phyloP scores from a whole-genome alignment of 2,329 filamentous ascomycete genomes.

The Botryotinia narcissicola region DNA sequence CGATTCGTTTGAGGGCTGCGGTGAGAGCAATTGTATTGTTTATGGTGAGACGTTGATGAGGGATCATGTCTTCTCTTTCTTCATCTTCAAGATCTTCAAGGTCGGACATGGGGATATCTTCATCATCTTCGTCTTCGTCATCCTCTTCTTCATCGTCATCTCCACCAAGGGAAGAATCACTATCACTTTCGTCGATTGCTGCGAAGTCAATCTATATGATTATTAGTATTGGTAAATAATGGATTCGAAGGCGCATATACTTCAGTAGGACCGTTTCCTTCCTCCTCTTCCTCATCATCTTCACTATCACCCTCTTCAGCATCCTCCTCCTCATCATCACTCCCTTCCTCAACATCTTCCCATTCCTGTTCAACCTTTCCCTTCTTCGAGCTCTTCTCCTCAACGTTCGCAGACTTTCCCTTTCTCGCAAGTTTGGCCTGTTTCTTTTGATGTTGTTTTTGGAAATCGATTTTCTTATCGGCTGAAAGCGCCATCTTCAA shows the following conservation, averaged over 20 bases:
- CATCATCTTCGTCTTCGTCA: slow-evolving; percentile 69
- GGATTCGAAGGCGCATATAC: slow-evolving; percentile 23
- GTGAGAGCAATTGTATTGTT: slow-evolving; percentile 91
- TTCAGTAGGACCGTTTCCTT: slow-evolving; percentile 26
- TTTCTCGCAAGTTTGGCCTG: slow-evolving; percentile 44
- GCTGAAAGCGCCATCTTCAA: slow-evolving; percentile 54
- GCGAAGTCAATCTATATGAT: slow-evolving; percentile 48
- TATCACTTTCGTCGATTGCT: slow-evolving; percentile 59
- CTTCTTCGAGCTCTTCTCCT: slow-evolving; percentile 43
- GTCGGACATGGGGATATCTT: slow-evolving; percentile 87
- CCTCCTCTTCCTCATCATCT: slow-evolving; percentile 38
- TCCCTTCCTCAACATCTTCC: slow-evolving; percentile 43
- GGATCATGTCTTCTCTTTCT: slow-evolving; percentile 81
- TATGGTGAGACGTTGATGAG: slow-evolving; percentile 90
- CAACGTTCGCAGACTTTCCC: slow-evolving; percentile 48
- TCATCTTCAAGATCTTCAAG: slow-evolving; percentile 74
- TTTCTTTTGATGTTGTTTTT: slow-evolving; percentile 45
- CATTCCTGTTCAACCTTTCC: slow-evolving; percentile 49
- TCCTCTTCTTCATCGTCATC: slow-evolving; percentile 45
- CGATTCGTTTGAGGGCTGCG: slow-evolving; percentile 75
- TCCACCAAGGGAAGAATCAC: slow-evolving; percentile 51
- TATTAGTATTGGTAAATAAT: slow-evolving; percentile 20
- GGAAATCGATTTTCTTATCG: slow-evolving; percentile 54
- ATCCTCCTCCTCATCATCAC: slow-evolving; percentile 36
- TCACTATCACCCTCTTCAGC: slow-evolving; percentile 34